A percentile compares a stretch with the other conserved stretches of the same genome.
These are phyloP conservation scores for Trichoderma gracile DNA, from an alignment of 2,329 filamentous ascomycete genomes.

Conservation along the genomic window DNA sequence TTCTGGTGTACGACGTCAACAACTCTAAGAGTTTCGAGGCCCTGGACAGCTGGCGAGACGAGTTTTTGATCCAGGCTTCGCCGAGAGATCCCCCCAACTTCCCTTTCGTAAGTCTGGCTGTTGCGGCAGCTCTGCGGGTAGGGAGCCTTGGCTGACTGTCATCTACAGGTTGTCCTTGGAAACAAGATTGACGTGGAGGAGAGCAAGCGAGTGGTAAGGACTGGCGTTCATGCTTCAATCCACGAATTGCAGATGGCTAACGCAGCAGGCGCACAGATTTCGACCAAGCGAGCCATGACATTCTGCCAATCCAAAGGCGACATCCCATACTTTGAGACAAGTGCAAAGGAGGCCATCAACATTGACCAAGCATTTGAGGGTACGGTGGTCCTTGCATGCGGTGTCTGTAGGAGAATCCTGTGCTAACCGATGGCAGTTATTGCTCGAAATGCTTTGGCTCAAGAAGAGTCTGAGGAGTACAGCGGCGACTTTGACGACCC, in stretches of 20 bases:
- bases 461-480: constrained; percentile 98
- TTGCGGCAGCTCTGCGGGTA: no score
- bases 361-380: constrained; percentile 80
- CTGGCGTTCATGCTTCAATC: no score
- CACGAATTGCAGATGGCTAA: constrained; percentile 17
- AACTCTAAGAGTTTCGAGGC: constrained; percentile 99
- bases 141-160: constrained; percentile 28
- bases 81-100: constrained; percentile 96
- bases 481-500: constrained; percentile 96
- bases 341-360: constrained; percentile 97
- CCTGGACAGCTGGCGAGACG: constrained; percentile 96
- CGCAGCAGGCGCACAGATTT: constrained; percentile 61
- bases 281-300: constrained; percentile 91
- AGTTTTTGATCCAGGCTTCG: constrained; percentile 96
- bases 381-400: constrained; percentile 37
- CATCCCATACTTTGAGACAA: constrained; percentile 99
- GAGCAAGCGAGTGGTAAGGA: constrained; percentile 82
- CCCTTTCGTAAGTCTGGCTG: constrained; percentile 69
- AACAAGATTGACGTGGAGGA: constrained; percentile 99
- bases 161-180: constrained; percentile 77
- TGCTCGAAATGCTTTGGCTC: constrained; percentile 88
- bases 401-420: background rate
- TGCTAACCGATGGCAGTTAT: constrained; percentile 64
- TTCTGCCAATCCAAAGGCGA: constrained; percentile 97
- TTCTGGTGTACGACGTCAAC: constrained; percentile 97